Conservation (phyloP, 2,329 filamentous ascomycete genomes). For the Paecilomyces variotii region DNA sequence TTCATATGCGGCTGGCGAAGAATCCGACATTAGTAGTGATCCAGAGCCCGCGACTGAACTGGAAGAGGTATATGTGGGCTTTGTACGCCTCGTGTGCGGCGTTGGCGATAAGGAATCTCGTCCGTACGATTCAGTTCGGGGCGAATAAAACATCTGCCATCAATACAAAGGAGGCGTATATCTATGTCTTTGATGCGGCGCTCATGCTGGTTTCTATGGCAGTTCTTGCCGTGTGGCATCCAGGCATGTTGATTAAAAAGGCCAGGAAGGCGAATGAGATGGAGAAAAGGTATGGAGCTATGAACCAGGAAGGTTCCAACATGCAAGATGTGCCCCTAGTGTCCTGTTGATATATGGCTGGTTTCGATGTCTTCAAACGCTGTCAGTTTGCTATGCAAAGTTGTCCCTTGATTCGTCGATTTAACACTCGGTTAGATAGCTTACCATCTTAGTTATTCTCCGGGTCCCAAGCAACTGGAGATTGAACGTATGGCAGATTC, state of each 20-base stretch:
- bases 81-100: slow-evolving; percentile 17
- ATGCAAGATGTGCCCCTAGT: neutral
- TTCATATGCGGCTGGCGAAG: slow-evolving; percentile 14
- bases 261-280: neutral
- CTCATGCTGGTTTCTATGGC: slow-evolving; percentile 18
- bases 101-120: slow-evolving; percentile 20
- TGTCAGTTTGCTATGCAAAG: too few relatives aligned
- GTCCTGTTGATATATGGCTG: neutral
- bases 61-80: slow-evolving; percentile 19
- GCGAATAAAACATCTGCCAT: slow-evolving; percentile 7
- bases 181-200: slow-evolving; percentile 26
- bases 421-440: too few relatives aligned
- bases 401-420: too few relatives aligned
- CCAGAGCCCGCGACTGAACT: slow-evolving; percentile 11
- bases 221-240: slow-evolving; percentile 9
- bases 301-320: neutral
- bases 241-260: neutral
- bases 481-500: neutral
- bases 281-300: neutral
- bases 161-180: slow-evolving; percentile 18
- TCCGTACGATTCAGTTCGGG: slow-evolving; percentile 22
- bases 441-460: too few relatives aligned
- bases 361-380: too few relatives aligned
- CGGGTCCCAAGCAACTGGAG: too few relatives aligned
- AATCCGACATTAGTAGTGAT: slow-evolving; percentile 11